These are phyloP conservation scores for Erythrophleum ivorense DNA, from an alignment of 331 rosid species.

Conservation along the genomic window DNA sequence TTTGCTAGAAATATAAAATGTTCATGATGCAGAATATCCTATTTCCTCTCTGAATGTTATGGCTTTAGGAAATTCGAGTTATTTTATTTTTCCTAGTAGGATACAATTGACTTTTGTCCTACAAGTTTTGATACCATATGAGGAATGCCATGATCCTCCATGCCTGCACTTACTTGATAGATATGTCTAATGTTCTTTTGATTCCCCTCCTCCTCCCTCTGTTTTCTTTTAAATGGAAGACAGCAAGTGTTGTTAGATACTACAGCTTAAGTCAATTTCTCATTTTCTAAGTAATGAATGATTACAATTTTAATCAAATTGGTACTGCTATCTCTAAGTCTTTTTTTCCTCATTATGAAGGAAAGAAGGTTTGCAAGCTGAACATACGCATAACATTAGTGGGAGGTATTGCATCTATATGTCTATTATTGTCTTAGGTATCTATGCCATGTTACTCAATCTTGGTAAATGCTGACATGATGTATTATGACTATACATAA, in stretches of 20 bases:
- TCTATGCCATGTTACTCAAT: constrained; percentile 33
- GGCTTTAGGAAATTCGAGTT: constrained; percentile 14
- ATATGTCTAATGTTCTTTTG: constrained; percentile 52
- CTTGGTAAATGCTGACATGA: constrained; percentile 36
- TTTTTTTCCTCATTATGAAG: constrained; percentile 46
- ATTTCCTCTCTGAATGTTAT: constrained; percentile 33
- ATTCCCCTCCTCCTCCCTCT: constrained; percentile 29
- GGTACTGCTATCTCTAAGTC: constrained; percentile 8
- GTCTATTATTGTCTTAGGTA: constrained; percentile 10
- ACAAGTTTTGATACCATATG: constrained; percentile 45
- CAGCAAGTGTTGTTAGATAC: constrained; percentile 12
- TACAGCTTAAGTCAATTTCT: constrained; percentile 29
- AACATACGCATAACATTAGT: constrained; percentile 60
- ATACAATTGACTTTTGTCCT: neutral
- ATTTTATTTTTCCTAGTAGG: constrained; percentile 18
- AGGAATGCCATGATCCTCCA: constrained; percentile 94
- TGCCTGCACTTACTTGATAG: constrained; percentile 86
- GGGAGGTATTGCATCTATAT: constrained; percentile 62
- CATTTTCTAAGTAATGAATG: constrained; percentile 19
- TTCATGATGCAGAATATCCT: neutral
- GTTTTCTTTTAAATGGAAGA: constrained; percentile 24
- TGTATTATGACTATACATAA: constrained; percentile 56
- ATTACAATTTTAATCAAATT: constrained; percentile 20
- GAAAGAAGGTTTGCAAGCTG: constrained; percentile 58
- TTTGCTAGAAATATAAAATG: constrained; percentile 16